Percentiles rank a stretch among this genome's conserved stretches.
phyloP scores from a whole-genome alignment of 2,329 filamentous ascomycete species.

The Coleophoma crateriformis region DNA sequence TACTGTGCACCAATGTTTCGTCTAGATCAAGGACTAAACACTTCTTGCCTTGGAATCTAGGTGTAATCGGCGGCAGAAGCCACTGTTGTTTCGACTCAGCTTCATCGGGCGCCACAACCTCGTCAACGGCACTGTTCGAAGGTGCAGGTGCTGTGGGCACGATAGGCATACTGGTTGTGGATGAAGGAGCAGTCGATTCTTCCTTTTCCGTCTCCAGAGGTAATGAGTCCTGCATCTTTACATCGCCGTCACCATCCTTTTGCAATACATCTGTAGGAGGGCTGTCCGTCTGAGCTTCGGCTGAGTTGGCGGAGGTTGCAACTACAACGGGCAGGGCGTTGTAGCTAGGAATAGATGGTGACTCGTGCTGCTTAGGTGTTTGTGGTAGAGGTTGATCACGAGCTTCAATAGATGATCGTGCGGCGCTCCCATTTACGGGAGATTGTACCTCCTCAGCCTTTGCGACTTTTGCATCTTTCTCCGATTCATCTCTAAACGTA shows the following conservation, averaged over 20 bases:
- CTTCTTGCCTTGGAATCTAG: conserved; percentile 80
- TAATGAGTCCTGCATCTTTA: conserved; percentile 17
- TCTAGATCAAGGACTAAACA: conserved; percentile 94
- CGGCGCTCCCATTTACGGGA: conserved; percentile 16
- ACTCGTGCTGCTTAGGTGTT: conserved; percentile 19
- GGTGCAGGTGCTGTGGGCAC: conserved; percentile 21
- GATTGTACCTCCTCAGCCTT: conserved; percentile 6
- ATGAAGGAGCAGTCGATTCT: conserved; percentile 15
- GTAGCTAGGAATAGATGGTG: conserved; percentile 3
- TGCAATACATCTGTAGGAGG: conserved; percentile 3
- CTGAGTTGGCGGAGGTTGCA: conserved; percentile 10
- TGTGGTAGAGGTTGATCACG: conserved; percentile 25
- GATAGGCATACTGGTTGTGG: conserved; percentile 8
- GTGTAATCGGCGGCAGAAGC: conserved; percentile 75
- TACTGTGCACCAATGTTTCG: conserved; percentile 95
- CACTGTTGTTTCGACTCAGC: conserved; percentile 26
- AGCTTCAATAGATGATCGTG: conserved; percentile 6
- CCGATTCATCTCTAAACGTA: conserved; percentile 11
- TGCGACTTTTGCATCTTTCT: conserved; percentile 3
- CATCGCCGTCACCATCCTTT: conserved; percentile 18
- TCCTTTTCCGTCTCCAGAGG: conserved; percentile 15
- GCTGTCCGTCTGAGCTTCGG: background rate
- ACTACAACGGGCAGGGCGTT: conserved; percentile 16
- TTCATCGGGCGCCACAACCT: conserved; percentile 13
- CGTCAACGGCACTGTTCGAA: conserved; percentile 10